Evolutionary conservation across 495 filamentous ascomycete species (phyloP).

Genomic region (Penicillium steckii): DNA sequence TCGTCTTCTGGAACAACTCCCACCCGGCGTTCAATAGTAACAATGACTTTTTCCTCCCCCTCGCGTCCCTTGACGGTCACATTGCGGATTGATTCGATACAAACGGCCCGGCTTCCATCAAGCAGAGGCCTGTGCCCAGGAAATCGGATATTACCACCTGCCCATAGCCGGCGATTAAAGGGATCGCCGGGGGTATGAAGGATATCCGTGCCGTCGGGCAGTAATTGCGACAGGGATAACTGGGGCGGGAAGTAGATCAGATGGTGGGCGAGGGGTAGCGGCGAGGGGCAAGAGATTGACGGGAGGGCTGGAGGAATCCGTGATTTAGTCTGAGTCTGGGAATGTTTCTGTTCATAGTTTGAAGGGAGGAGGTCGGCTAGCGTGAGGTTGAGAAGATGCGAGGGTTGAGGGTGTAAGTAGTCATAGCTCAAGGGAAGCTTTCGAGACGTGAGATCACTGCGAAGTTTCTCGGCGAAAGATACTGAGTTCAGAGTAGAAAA

Average conservation of each 20-base stretch:
- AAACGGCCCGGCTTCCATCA: constrained; percentile 52
- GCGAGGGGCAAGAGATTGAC: constrained; percentile 31
- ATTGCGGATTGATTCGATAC: constrained; percentile 63
- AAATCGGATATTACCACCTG: constrained; percentile 57
- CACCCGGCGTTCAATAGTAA: constrained; percentile 55
- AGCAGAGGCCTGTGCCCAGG: constrained; percentile 31
- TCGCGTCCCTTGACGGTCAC: constrained; percentile 54
- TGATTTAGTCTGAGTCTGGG: neutral
- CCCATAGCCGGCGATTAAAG: constrained; percentile 76
- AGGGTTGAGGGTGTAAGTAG: constrained; percentile 60
- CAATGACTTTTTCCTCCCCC: constrained; percentile 59
- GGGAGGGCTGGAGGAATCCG: constrained; percentile 24
- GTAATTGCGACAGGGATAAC: constrained; percentile 53
- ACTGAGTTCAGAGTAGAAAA: constrained; percentile 14
- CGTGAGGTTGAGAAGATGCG: constrained; percentile 62
- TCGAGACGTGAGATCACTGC: constrained; percentile 43
- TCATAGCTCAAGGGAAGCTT: constrained; percentile 59
- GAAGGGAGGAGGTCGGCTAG: constrained; percentile 59
- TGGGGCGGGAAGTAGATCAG: constrained; percentile 72
- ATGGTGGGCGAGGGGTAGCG: constrained; percentile 55
- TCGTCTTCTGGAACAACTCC: constrained; percentile 37
- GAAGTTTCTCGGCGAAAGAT: constrained; percentile 29
- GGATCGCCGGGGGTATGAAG: constrained; percentile 65
- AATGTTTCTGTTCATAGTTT: neutral
- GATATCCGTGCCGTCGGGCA: constrained; percentile 71